phyloP scores from a whole-genome alignment of 2,329 filamentous ascomycete species.

The Nannizzia gypsea region DNA sequence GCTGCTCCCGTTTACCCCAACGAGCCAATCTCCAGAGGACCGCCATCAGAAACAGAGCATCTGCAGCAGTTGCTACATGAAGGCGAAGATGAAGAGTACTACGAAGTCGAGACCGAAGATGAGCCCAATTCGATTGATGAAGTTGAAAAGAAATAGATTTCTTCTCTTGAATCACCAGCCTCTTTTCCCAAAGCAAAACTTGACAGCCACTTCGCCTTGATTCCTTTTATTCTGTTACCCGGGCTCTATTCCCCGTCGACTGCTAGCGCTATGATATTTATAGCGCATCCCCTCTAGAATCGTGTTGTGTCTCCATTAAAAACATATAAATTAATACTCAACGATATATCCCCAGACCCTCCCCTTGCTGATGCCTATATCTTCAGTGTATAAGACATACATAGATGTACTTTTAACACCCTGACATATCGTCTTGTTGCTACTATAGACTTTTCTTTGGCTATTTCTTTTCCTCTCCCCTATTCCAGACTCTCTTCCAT shows the following conservation, averaged over 20 bases:
- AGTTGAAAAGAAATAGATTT: neutral
- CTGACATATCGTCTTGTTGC: neutral
- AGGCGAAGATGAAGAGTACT: slow-evolving; percentile 25
- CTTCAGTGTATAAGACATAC: neutral
- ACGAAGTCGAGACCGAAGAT: slow-evolving; percentile 18
- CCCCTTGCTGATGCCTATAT: neutral
- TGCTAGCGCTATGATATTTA: neutral
- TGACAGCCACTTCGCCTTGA: neutral
- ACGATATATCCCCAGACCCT: neutral
- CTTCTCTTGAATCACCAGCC: neutral
- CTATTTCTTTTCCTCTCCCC: neutral
- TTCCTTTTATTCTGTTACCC: neutral
- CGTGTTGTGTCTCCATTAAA: neutral
- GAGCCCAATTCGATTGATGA: neutral
- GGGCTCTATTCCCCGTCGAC: neutral
- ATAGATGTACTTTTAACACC: neutral
- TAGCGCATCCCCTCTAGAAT: neutral
- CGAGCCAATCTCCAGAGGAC: slow-evolving; percentile 17
- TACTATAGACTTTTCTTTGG: slow-evolving; percentile 1
- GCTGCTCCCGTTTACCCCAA: slow-evolving; percentile 14
- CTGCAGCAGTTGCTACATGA: slow-evolving; percentile 36
- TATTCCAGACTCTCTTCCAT: neutral
- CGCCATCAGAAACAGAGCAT: slow-evolving; percentile 39
- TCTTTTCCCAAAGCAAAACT: neutral
- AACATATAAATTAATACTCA: neutral